Evolutionary conservation across 163 green algal genomes (phyloP).

Genomic region (Chlorella variabilis): DNA sequence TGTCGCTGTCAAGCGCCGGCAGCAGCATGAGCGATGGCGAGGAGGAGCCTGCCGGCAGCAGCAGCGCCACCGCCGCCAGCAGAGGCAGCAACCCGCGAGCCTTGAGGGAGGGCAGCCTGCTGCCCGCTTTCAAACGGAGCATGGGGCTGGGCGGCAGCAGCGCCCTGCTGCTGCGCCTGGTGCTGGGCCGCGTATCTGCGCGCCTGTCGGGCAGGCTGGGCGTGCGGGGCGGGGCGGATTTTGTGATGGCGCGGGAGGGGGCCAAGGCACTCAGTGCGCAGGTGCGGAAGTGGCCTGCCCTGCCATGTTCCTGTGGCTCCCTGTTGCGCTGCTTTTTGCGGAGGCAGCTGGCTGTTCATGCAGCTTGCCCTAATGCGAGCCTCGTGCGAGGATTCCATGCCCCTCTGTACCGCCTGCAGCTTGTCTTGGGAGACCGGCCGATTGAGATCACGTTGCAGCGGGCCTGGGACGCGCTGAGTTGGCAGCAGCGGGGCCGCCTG

Average conservation of each 20-base stretch:
- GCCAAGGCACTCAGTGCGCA: slow-evolving; percentile 48
- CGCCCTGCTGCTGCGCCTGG: slow-evolving; percentile 61
- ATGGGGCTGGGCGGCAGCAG: slow-evolving; percentile 72
- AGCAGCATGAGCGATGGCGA: slow-evolving; percentile 7
- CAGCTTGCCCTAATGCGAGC: too few relatives aligned
- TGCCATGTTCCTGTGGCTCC: too few relatives aligned
- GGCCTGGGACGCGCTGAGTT: slow-evolving; percentile 66
- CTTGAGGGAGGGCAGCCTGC: slow-evolving; percentile 61
- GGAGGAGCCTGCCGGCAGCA: not conserved
- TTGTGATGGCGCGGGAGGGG: slow-evolving; percentile 58
- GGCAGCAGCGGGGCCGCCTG: slow-evolving; percentile 5
- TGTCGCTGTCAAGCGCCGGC: not conserved
- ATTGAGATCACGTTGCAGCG: slow-evolving; percentile 89
- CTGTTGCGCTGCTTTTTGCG: too few relatives aligned
- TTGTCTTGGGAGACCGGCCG: slow-evolving; percentile 76
- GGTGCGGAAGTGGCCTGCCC: not conserved
- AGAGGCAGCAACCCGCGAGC: slow-evolving; percentile 43
- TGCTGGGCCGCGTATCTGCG: slow-evolving; percentile 20
- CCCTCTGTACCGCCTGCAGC: slow-evolving; percentile 34
- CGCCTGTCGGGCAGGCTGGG: slow-evolving; percentile 44
- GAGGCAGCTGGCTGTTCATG: too few relatives aligned
- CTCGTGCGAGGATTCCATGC: too few relatives aligned
- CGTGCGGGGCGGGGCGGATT: slow-evolving; percentile 58
- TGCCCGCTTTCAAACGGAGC: slow-evolving; percentile 60
- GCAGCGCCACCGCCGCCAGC: slow-evolving; percentile 25